Percentiles rank a stretch among this genome's conserved stretches.
These are phyloP conservation scores for Mollisiaceae sp. DNA, from an alignment of 2,329 filamentous ascomycete genomes.

Conservation along the genomic window DNA sequence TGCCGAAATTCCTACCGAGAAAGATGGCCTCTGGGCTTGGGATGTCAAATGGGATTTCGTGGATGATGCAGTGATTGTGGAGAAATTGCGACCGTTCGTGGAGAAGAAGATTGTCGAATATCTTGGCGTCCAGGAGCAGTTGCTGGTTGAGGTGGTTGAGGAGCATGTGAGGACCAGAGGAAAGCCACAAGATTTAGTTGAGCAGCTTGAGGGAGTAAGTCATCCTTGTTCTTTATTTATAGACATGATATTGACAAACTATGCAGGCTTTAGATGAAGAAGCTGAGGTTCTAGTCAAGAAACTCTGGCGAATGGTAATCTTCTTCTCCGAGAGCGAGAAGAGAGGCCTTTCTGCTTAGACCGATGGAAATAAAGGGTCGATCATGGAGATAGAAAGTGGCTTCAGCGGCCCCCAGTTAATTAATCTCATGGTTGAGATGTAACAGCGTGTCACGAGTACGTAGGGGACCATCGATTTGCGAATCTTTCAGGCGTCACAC, in stretches of 20 bases:
- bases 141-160: constrained; percentile 91
- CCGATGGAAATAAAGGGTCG: background rate
- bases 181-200: constrained; percentile 78
- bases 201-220: constrained; percentile 82
- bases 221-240: constrained; percentile 14
- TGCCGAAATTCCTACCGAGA: constrained; percentile 86
- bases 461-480: background rate
- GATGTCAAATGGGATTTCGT: constrained; percentile 90
- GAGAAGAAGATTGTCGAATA: constrained; percentile 99
- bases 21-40: constrained; percentile 90
- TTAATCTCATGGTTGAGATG: background rate
- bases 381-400: background rate
- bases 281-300: constrained; percentile 90
- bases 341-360: constrained; percentile 74
- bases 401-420: background rate
- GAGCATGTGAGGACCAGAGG: constrained; percentile 80
- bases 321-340: constrained; percentile 97
- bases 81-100: constrained; percentile 91
- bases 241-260: constrained; percentile 42
- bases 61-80: constrained; percentile 78
- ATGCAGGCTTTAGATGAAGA: constrained; percentile 87
- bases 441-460: background rate
- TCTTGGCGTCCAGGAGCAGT: constrained; percentile 93
- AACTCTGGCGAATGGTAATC: constrained; percentile 97
- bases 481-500: background rate